Conservation (phyloP, 352 stramenopile species). For the Phytophthora boehmeriae region DNA sequence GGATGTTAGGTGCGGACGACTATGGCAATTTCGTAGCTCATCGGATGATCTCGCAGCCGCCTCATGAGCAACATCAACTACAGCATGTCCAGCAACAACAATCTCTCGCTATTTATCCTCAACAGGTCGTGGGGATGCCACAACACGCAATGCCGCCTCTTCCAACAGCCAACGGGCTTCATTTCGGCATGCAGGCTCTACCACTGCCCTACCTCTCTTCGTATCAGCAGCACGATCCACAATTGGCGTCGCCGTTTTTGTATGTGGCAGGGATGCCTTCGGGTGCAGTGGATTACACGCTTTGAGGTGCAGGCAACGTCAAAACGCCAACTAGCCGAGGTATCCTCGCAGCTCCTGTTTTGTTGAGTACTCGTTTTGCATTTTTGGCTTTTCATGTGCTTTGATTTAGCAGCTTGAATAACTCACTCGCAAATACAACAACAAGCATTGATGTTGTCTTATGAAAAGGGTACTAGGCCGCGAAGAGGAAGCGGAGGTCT, state of each 20-base stretch:
- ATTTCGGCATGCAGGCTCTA: slow-evolving; percentile 26
- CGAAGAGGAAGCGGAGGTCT: slow-evolving; percentile 94
- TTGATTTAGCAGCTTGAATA: slow-evolving; percentile 24
- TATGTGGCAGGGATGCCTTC: slow-evolving; percentile 37
- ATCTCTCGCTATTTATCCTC: slow-evolving; percentile 35
- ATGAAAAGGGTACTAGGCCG: slow-evolving; percentile 4
- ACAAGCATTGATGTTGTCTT: slow-evolving; percentile 20
- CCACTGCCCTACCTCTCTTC: slow-evolving; percentile 34
- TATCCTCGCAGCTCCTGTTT: slow-evolving; percentile 31
- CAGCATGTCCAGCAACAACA: slow-evolving; percentile 37
- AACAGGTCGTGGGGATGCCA: slow-evolving; percentile 33
- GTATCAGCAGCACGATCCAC: slow-evolving; percentile 41
- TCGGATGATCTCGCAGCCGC: slow-evolving; percentile 33
- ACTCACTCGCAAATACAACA: slow-evolving; percentile 38
- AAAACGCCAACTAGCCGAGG: slow-evolving; percentile 10
- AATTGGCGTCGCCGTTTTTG: slow-evolving; percentile 42
- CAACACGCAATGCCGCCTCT: slow-evolving; percentile 37
- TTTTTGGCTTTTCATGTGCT: slow-evolving; percentile 40
- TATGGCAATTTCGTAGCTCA: slow-evolving; percentile 36
- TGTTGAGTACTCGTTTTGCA: slow-evolving; percentile 36
- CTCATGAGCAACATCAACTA: slow-evolving; percentile 31
- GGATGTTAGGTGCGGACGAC: slow-evolving; percentile 32
- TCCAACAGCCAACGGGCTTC: slow-evolving; percentile 25
- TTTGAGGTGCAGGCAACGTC: slow-evolving; percentile 23
- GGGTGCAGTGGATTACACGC: slow-evolving; percentile 32